Evolutionary conservation across 345 rosid species (phyloP).

Genomic region (Salix udensis): DNA sequence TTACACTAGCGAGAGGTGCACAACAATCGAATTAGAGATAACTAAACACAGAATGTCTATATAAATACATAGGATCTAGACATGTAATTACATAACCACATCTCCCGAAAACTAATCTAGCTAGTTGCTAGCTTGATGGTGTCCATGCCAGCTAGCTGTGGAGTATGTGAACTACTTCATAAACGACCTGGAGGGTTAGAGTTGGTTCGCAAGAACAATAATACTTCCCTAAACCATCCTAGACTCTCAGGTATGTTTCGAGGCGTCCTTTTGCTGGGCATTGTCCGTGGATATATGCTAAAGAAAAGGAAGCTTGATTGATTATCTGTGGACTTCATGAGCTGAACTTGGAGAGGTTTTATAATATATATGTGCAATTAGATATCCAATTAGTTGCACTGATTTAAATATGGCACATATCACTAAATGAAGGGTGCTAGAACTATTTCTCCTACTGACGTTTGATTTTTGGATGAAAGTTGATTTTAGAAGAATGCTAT

Average conservation of each 20-base stretch:
- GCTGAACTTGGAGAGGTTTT: background rate
- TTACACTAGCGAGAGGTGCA: too few relatives aligned
- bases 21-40: background rate
- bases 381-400: background rate
- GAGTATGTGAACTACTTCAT: background rate
- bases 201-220: background rate
- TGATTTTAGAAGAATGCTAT: background rate
- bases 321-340: background rate
- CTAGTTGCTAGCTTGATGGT: background rate
- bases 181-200: background rate
- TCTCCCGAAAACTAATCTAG: background rate
- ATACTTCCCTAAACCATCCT: background rate
- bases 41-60: background rate
- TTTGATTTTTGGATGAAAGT: background rate
- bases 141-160: background rate
- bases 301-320: background rate
- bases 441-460: background rate
- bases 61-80: background rate
- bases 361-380: background rate
- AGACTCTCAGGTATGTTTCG: background rate
- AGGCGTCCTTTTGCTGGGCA: background rate
- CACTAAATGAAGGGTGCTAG: background rate
- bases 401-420: background rate
- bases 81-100: background rate
- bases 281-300: background rate